Conservation (phyloP, 352 stramenopile species). For the Thalassiosira livingstoniorum region DNA sequence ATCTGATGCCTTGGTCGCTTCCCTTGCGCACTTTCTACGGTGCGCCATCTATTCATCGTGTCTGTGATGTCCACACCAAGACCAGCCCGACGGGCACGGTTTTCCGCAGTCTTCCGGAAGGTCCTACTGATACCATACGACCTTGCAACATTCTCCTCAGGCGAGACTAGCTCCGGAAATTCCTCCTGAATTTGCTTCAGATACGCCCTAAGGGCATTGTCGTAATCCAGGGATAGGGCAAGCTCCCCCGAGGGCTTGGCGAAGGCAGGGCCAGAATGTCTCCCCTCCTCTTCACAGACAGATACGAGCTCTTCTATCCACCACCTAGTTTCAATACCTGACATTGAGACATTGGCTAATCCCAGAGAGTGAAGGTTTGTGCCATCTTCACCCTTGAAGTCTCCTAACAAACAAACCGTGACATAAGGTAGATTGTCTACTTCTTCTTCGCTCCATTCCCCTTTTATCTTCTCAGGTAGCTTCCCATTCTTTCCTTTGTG, state of each 20-base stretch:
- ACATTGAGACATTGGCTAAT: conserved; percentile 30
- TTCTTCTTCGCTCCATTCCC: background rate
- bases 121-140: conserved; percentile 10
- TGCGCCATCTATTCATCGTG: conserved; percentile 2
- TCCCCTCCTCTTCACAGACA: conserved; percentile 18
- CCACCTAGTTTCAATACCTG: conserved; percentile 38
- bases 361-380: conserved; percentile 27
- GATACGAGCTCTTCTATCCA: conserved; percentile 51
- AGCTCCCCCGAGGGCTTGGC: background rate
- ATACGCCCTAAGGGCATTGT: conserved; percentile 16
- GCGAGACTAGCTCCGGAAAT: background rate
- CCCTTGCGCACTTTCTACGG: background rate
- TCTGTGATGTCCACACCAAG: background rate
- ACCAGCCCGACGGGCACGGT: background rate
- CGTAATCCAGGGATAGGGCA: conserved; percentile 1
- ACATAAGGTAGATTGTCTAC: conserved; percentile 27
- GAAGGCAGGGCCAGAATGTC: conserved; percentile 23
- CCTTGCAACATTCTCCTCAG: background rate
- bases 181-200: conserved; percentile 8
- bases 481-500: conserved; percentile 4
- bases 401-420: conserved; percentile 7
- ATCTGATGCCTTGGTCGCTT: background rate
- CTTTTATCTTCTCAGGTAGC: background rate
- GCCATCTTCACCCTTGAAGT: conserved; percentile 49
- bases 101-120: background rate